A percentile compares a stretch with the other conserved stretches of the same genome.
These are phyloP conservation scores for Leptoxyphium fumago DNA, from an alignment of 2,329 filamentous ascomycete genomes.

Conservation along the genomic window DNA sequence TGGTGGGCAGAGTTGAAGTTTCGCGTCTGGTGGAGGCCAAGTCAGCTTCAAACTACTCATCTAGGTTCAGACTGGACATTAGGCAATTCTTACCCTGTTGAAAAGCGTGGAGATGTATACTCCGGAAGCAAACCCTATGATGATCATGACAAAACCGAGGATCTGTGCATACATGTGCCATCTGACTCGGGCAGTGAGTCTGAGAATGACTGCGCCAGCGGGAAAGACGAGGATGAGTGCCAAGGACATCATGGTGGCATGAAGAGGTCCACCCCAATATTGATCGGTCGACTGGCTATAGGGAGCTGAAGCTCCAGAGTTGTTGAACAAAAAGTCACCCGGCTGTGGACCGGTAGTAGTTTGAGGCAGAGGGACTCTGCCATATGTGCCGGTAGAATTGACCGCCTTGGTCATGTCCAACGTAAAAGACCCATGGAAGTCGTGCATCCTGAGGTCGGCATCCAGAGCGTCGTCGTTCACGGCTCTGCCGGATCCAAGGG, in stretches of 20 bases:
- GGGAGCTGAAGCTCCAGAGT: constrained; percentile 18
- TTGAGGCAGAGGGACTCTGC: constrained; percentile 22
- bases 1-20: constrained; percentile 32
- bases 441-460: constrained; percentile 24
- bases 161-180: constrained; percentile 28
- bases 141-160: constrained; percentile 22
- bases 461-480: constrained; percentile 15
- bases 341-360: constrained; percentile 10
- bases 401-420: constrained; percentile 27
- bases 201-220: constrained; percentile 21
- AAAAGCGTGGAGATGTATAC: constrained; percentile 26
- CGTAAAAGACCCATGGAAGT: constrained; percentile 25
- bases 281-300: constrained; percentile 8
- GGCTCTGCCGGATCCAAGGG: constrained; percentile 22
- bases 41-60: constrained; percentile 6
- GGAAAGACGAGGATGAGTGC: constrained; percentile 24
- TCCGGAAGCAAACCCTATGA: constrained; percentile 26
- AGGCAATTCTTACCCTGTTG: constrained; percentile 21
- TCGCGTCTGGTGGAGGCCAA: constrained; percentile 20
- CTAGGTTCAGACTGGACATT: neutral
- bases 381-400: constrained; percentile 13
- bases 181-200: constrained; percentile 25
- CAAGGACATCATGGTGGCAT: constrained; percentile 21
- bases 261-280: constrained; percentile 8
- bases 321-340: constrained; percentile 9